Base-by-base conservation (phyloP, 371 early-diverging fungal species). In the Mucor racemosus region DNA sequence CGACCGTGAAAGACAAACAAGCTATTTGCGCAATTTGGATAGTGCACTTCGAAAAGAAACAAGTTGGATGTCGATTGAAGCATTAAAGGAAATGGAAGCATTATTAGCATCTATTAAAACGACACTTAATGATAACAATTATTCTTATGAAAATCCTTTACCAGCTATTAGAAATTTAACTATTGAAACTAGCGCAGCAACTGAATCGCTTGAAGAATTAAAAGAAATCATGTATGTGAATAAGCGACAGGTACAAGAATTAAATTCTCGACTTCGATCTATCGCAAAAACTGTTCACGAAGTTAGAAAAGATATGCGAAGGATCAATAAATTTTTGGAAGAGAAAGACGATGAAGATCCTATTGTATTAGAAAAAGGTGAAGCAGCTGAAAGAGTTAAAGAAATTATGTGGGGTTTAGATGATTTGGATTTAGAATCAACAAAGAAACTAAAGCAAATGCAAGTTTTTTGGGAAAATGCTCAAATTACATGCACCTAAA, bases 401-500 rank as follows among this genome's bases (percentile, higher is more conserved):
- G 81, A 81, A 34, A 84, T 84, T 64, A 72, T 84, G 76, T 84
- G 84, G 84, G 84, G 84, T 50, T 66, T 84, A 21, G 84, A 84
- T 69, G 84, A 84, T 64, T 63, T 84, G 38, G 81, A 84, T 62
- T 62, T 42, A 11, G 74, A 72, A 57, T 75, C 74, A 62, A 75
- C 78, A 17, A 74, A 74, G 66, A 73, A 79, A 50, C 56, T 84
- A 19, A 66, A 66, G 53, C 75, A 81, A 55, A 81, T 84, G 78
- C 80, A 77, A 61, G 59, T 66, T 41, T 84, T 78, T 67, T 84
- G 79, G 81, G 84, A 82, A 64, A 65, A 21, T 67, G 62, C 62
- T 34, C 44, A 57, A 31, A 46, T 67, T 14, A 42, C 66, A 19
- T 65, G 65, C 31, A 66, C 67, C 40, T 66, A 48, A 55, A 33